Evolutionary conservation across 148 eudicot species (phyloP).

Genomic region (Chenopodium album): DNA sequence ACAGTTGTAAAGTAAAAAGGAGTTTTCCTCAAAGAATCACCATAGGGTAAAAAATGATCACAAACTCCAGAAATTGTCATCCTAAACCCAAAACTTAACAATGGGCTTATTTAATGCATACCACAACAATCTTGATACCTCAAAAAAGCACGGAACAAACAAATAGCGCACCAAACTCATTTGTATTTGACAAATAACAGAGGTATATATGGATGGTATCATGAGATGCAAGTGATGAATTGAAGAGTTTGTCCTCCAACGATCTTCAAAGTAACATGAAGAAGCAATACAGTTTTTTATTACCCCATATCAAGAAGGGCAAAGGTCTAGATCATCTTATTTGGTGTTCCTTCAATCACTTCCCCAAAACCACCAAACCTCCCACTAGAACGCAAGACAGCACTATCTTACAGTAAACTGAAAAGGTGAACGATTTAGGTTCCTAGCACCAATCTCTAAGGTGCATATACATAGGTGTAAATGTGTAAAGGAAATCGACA

Average conservation of each 20-base stretch:
- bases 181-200: not conserved
- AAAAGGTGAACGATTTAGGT: not conserved
- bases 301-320: not conserved
- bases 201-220: not conserved
- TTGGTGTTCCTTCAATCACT: not conserved
- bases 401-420: not conserved
- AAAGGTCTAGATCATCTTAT: not conserved
- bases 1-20: not conserved
- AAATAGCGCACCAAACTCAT: not conserved
- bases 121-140: not conserved
- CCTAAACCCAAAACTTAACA: not conserved
- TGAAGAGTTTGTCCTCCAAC: not conserved
- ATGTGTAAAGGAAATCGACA: not conserved
- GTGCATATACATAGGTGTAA: not conserved
- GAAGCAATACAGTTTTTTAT: not conserved
- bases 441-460: not conserved
- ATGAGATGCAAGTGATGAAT: not conserved
- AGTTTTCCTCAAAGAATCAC: not conserved
- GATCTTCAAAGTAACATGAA: not conserved
- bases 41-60: not conserved
- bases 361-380: not conserved
- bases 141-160: not conserved
- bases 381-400: not conserved
- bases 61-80: not conserved
- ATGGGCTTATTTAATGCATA: not conserved